phyloP scores from a whole-genome alignment of 2,329 filamentous ascomycete species.

The Mycosphaerella arachidis region DNA sequence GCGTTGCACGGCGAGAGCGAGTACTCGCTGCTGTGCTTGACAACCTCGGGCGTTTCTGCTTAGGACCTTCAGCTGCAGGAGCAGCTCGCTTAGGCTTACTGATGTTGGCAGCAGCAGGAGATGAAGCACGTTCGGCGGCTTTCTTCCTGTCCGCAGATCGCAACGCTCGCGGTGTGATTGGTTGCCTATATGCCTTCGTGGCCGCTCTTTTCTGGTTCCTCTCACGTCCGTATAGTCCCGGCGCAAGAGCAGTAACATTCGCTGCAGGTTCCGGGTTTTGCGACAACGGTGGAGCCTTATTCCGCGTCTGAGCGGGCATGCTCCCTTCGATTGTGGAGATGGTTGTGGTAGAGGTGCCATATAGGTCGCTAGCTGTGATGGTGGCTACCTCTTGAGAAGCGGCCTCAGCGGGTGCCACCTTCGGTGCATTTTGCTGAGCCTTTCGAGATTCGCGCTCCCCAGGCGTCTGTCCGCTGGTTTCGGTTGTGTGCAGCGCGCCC shows the following conservation, averaged over 20 bases:
- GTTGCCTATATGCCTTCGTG: slow-evolving; percentile 2
- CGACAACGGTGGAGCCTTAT: background rate
- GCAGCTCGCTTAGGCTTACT: background rate
- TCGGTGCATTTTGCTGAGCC: background rate
- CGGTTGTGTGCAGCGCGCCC: background rate
- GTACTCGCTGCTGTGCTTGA: background rate
- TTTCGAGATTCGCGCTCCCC: background rate
- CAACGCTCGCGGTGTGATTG: background rate
- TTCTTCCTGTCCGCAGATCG: background rate
- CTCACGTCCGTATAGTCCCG: background rate
- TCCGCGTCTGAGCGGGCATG: background rate
- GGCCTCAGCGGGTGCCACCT: background rate
- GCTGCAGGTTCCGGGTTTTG: background rate
- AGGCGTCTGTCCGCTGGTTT: background rate
- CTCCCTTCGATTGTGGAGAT: background rate
- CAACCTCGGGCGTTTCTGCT: background rate
- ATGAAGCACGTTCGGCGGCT: background rate
- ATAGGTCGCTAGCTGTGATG: background rate
- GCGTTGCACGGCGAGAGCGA: background rate
- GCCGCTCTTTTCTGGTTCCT: slow-evolving; percentile 4
- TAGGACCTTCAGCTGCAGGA: background rate
- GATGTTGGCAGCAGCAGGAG: background rate
- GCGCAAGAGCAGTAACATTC: background rate
- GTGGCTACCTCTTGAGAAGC: background rate
- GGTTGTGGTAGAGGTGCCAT: background rate